Conservation (phyloP, 495 filamentous ascomycete species). For the Penicillium parvum region DNA sequence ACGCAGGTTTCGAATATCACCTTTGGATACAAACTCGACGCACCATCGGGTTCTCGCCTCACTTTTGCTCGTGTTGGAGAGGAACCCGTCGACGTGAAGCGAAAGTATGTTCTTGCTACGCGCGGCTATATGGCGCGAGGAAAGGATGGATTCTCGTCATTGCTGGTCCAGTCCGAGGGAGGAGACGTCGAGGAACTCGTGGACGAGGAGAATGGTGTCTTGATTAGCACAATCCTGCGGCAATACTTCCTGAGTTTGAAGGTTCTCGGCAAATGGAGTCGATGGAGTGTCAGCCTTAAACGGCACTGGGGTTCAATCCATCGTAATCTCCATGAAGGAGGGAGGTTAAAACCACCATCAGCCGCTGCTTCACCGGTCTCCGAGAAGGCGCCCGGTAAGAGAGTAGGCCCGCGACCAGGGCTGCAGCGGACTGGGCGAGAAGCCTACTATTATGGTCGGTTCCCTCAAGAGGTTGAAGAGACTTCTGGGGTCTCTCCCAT, state of each 20-base stretch:
- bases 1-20: slow-evolving; percentile 79
- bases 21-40: slow-evolving; percentile 61
- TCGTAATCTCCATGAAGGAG: slow-evolving; percentile 43
- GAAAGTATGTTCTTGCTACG: slow-evolving; percentile 65
- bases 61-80: slow-evolving; percentile 55
- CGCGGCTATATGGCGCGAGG: slow-evolving; percentile 82
- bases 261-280: slow-evolving; percentile 68
- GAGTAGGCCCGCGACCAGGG: slow-evolving; percentile 13
- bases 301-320: slow-evolving; percentile 62
- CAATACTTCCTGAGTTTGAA: slow-evolving; percentile 87
- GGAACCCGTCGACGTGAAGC: slow-evolving; percentile 53
- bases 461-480: slow-evolving; percentile 35
- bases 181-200: slow-evolving; percentile 73
- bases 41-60: slow-evolving; percentile 58
- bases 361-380: slow-evolving; percentile 20
- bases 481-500: slow-evolving; percentile 24
- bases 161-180: slow-evolving; percentile 64
- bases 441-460: slow-evolving; percentile 41
- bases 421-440: slow-evolving; percentile 23
- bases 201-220: slow-evolving; percentile 76
- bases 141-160: slow-evolving; percentile 76
- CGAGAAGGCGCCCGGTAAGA: slow-evolving; percentile 26
- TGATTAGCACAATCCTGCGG: slow-evolving; percentile 77
- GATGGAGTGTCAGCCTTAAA: slow-evolving; percentile 54
- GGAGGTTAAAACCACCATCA: slow-evolving; percentile 36